Conservation (phyloP, 257 asterid species). For the Henckelia pumila region DNA sequence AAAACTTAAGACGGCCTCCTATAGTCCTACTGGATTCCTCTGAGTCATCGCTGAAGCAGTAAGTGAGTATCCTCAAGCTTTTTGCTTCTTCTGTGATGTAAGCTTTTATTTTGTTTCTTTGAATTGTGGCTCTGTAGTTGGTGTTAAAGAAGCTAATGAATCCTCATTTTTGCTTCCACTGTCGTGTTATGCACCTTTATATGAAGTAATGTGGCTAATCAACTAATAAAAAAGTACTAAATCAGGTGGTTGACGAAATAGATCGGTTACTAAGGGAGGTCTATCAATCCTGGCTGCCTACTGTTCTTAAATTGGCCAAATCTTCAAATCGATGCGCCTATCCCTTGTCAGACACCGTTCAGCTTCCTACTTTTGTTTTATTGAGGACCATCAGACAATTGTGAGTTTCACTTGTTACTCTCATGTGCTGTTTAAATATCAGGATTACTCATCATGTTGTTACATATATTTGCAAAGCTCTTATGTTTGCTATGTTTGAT, state of each 20-base stretch:
- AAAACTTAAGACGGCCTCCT: too few species aligned
- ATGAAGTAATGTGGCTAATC: slow-evolving; percentile 15
- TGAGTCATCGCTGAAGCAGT: too few species aligned
- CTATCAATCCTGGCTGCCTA: slow-evolving; percentile 92
- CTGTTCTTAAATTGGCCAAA: slow-evolving; percentile 58
- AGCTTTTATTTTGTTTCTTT: slow-evolving; percentile 7
- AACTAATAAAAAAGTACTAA: slow-evolving; percentile 18
- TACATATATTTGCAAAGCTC: not conserved
- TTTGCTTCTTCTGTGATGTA: too few species aligned
- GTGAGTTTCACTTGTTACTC: slow-evolving; percentile 45
- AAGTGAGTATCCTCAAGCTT: too few species aligned
- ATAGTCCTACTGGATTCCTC: too few species aligned
- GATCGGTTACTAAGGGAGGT: slow-evolving; percentile 90
- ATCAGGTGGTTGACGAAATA: slow-evolving; percentile 89
- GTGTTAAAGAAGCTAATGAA: not conserved
- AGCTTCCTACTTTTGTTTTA: slow-evolving; percentile 42
- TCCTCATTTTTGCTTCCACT: not conserved
- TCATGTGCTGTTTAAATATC: slow-evolving; percentile 16
- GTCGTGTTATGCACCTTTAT: not conserved
- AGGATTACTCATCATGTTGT: not conserved
- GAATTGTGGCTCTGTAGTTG: not conserved
- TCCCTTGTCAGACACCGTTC: slow-evolving; percentile 22
- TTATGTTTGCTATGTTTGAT: not conserved
- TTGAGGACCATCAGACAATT: slow-evolving; percentile 70
- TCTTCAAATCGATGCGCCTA: slow-evolving; percentile 34